Percentiles rank a stretch among this genome's conserved stretches.
Conservation (phyloP, 1,284 basidiomycete species). For the Austroboletus novae-zelandiae region DNA sequence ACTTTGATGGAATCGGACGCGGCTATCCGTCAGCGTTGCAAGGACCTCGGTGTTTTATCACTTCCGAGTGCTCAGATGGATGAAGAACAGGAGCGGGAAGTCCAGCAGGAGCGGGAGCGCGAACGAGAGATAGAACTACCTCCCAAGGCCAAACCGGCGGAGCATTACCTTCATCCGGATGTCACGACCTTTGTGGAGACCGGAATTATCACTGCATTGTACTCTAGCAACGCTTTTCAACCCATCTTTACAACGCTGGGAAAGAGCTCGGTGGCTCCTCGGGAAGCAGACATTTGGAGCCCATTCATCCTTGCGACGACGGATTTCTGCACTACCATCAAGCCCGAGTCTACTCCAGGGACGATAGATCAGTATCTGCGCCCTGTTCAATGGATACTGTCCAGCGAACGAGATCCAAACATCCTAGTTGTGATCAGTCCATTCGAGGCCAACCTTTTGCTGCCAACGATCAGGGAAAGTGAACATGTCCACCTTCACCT, state of each 20-base stretch:
- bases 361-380: slow-evolving; percentile 33
- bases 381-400: slow-evolving; percentile 42
- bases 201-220: slow-evolving; percentile 5
- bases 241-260: slow-evolving; percentile 7
- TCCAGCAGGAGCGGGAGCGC: neutral
- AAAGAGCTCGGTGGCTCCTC: neutral
- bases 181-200: slow-evolving; percentile 21
- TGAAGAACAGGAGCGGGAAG: neutral
- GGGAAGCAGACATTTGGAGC: slow-evolving; percentile 9
- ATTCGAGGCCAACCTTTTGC: neutral
- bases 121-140: neutral
- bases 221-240: neutral
- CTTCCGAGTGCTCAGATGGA: neutral
- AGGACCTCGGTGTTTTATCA: neutral
- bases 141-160: neutral
- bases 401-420: slow-evolving; percentile 5
- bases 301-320: slow-evolving; percentile 10
- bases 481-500: neutral
- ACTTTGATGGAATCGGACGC: no score
- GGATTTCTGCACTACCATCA: no score
- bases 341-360: neutral
- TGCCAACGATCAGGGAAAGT: neutral
- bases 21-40: neutral
- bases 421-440: slow-evolving; percentile 40
- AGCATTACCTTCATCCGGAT: slow-evolving; percentile 15